phyloP scores from a whole-genome alignment of 2,329 filamentous ascomycete genomes.

The Pseudomassariella vexata region DNA sequence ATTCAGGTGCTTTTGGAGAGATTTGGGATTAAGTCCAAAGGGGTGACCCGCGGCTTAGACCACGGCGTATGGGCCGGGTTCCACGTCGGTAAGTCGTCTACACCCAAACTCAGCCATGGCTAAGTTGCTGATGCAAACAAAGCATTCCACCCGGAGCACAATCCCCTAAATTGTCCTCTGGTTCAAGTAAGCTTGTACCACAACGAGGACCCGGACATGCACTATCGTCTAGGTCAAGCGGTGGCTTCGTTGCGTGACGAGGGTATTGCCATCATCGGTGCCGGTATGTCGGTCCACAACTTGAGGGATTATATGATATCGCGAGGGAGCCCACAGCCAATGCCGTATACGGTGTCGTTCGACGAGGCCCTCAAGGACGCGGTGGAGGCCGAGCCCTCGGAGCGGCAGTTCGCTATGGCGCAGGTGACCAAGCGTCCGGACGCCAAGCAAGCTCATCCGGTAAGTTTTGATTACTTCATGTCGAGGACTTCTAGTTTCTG shows the following conservation, averaged over 20 bases:
- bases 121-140: neutral
- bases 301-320: slow-evolving; percentile 48
- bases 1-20: slow-evolving; percentile 26
- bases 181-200: slow-evolving; percentile 68
- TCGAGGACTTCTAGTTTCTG: no score
- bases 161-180: slow-evolving; percentile 60
- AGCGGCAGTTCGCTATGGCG: slow-evolving; percentile 33
- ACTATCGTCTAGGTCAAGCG: slow-evolving; percentile 63
- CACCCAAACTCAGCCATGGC: neutral
- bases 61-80: slow-evolving; percentile 10
- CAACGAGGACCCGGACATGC: slow-evolving; percentile 57
- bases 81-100: slow-evolving; percentile 5
- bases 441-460: slow-evolving; percentile 40
- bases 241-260: slow-evolving; percentile 61
- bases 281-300: slow-evolving; percentile 73
- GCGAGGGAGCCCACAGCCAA: slow-evolving; percentile 35
- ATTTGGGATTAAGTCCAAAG: slow-evolving; percentile 8
- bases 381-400: slow-evolving; percentile 37
- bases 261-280: slow-evolving; percentile 61
- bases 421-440: slow-evolving; percentile 34
- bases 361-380: slow-evolving; percentile 64
- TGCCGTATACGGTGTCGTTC: slow-evolving; percentile 57
- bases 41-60: slow-evolving; percentile 7
- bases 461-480: slow-evolving; percentile 12
- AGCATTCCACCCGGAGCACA: slow-evolving; percentile 57